Evolutionary conservation across 139 green algal genomes (phyloP).

Genomic region (Tetraselmis chui): DNA sequence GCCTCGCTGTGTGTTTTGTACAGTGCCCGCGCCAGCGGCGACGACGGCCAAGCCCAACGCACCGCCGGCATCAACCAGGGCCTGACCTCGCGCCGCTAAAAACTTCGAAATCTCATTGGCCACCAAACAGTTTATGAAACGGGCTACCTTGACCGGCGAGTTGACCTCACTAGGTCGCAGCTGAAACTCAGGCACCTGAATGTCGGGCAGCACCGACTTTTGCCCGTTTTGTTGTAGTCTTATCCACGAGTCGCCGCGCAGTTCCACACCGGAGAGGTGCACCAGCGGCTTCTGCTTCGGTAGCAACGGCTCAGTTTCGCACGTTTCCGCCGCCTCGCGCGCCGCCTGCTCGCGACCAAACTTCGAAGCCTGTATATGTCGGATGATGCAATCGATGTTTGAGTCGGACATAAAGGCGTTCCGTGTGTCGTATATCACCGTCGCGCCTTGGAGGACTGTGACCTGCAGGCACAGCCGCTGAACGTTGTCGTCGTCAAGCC

Average conservation of each 20-base stretch:
- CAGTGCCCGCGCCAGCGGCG: background rate
- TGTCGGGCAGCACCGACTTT: background rate
- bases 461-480: background rate
- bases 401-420: background rate
- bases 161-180: background rate
- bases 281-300: background rate
- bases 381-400: background rate
- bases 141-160: background rate
- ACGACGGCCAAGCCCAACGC: background rate
- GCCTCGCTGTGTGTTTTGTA: background rate
- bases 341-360: background rate
- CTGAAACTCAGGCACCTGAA: background rate
- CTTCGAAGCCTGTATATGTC: background rate
- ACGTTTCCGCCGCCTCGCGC: background rate
- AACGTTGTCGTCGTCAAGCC: background rate
- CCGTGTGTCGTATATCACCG: background rate
- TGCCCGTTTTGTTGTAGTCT: background rate
- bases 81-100: background rate
- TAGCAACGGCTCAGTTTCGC: background rate
- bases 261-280: background rate
- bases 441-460: background rate
- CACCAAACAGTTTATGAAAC: background rate
- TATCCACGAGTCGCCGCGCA: background rate
- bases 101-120: background rate
- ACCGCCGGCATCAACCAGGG: background rate